These are phyloP conservation scores for Gautieria morchelliformis DNA, from an alignment of 768 basidiomycete genomes.

Conservation along the genomic window DNA sequence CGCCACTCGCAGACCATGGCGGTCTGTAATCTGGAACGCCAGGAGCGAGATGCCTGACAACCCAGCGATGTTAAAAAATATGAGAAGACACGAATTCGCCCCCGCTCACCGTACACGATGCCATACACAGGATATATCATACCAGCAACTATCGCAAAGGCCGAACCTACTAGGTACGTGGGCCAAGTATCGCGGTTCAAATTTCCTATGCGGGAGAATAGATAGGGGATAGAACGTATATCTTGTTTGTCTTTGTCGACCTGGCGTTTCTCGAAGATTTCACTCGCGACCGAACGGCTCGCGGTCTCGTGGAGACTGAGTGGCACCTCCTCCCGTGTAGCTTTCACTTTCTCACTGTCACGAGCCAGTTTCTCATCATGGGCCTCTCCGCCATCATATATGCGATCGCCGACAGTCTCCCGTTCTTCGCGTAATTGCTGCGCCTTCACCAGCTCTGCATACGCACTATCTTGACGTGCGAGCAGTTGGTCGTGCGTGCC, in stretches of 20 bases:
- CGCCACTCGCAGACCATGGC: slow-evolving; percentile 34
- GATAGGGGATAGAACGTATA: slow-evolving; percentile 38
- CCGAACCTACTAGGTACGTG: slow-evolving; percentile 47
- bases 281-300: slow-evolving; percentile 51
- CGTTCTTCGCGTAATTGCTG: slow-evolving; percentile 61
- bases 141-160: slow-evolving; percentile 48
- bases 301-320: slow-evolving; percentile 46
- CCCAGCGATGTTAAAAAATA: slow-evolving; percentile 48
- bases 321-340: slow-evolving; percentile 36
- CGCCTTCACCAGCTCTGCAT: slow-evolving; percentile 65
- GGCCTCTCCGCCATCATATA: slow-evolving; percentile 11
- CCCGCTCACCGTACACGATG: slow-evolving; percentile 45
- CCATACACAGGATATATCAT: slow-evolving; percentile 67
- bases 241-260: slow-evolving; percentile 19
- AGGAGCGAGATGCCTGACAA: slow-evolving; percentile 11
- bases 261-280: slow-evolving; percentile 44
- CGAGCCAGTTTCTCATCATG: slow-evolving; percentile 15
- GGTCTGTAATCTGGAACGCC: slow-evolving; percentile 18
- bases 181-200: slow-evolving; percentile 52
- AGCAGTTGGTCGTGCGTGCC: slow-evolving; percentile 73
- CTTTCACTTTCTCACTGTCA: neutral
- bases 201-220: slow-evolving; percentile 62
- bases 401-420: slow-evolving; percentile 13
- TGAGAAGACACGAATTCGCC: neutral
- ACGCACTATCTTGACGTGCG: slow-evolving; percentile 46